Evolutionary conservation across 1,284 basidiomycete genomes (phyloP).

Genomic region (Afroboletus lepidellus): DNA sequence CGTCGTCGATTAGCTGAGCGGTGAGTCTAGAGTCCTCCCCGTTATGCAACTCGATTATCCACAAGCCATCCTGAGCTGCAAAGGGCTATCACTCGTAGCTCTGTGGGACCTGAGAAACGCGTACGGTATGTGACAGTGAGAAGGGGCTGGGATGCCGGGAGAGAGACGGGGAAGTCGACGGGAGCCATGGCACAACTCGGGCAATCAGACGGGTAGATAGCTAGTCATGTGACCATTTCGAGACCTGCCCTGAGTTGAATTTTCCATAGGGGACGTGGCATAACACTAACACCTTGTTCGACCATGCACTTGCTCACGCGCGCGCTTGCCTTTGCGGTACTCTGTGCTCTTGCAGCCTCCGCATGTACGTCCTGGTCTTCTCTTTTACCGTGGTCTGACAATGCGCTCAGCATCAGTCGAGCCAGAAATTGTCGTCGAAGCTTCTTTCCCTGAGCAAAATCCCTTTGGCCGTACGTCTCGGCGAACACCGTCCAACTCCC

Average conservation of each 20-base stretch:
- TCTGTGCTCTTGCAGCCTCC: constrained; percentile 23
- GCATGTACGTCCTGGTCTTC: constrained; percentile 26
- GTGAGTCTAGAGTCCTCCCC: constrained; percentile 76
- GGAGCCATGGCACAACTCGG: constrained; percentile 4
- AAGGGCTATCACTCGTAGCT: background rate
- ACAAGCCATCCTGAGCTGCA: constrained; percentile 58
- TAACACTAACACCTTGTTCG: background rate
- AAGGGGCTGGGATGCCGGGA: constrained; percentile 49
- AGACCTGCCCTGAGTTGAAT: constrained; percentile 26
- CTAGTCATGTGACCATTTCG: constrained; percentile 18
- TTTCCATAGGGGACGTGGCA: constrained; percentile 26
- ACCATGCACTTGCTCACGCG: constrained; percentile 26
- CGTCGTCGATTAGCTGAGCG: constrained; percentile 56
- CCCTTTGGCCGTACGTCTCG: constrained; percentile 74
- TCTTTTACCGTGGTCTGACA: constrained; percentile 6
- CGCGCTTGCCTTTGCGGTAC: constrained; percentile 14
- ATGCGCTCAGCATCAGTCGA: constrained; percentile 23
- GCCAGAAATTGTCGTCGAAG: constrained; percentile 59
- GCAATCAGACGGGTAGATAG: background rate
- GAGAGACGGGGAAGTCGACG: constrained; percentile 37
- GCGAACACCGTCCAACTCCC: background rate
- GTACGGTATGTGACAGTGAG: constrained; percentile 65
- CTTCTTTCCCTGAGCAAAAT: constrained; percentile 75
- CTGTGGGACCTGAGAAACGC: constrained; percentile 22
- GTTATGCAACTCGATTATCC: constrained; percentile 78